Evolutionary conservation across 805 yeast genomes (phyloP), one percentile per base, ranked within the genome.

Genomic region (Yarrowia osloensis): DNA sequence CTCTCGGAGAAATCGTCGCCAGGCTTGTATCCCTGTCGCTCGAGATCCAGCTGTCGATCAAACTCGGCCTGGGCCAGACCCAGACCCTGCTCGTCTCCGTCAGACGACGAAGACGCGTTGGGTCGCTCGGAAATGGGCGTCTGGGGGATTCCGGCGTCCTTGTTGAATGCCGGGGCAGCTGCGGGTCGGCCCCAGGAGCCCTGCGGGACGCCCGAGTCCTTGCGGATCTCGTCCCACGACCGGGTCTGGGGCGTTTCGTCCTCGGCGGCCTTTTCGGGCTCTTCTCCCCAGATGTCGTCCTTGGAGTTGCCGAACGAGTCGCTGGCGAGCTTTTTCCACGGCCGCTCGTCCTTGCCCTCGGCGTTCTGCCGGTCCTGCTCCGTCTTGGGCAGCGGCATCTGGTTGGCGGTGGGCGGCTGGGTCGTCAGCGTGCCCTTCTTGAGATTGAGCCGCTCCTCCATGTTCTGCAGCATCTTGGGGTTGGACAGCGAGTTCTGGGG

Each of bases 1-100:
- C 70, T 61, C 33, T 70, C 73, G n/a, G 70, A 65, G 57, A 72
- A 72, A 50, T 72, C 74, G 57, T 72, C 74, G 13, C 19, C 33
- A 21, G 68, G 50, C n/a, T 71, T 70, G 33, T 65, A 42, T 5
- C 74, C 74, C 15, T 42, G 59, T 33, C 74, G 50, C 57, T 72
- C 74, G 11, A 52, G 65, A 22, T 72, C 73, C 46, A 72, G 46
- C 59, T 70, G 73, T 11, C 42, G 46, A 40, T 72, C 74, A 66
- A 72, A 72, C 66, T 70, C 70, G 29, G 63, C 65, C 59, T 68
- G 71, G n/a, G 67, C 63, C 0, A 40, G 49, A 1, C 49, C 42
- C 8, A 39, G 35, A 1, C 49, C 42, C 19, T 22, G n/a, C 1
- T 33, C 37, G 33, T 40, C 49, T 2, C 24, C 15, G 4, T 37